Evolutionary conservation across 208 protist species (phyloP).

Genomic region (Spongospora subterranea): DNA sequence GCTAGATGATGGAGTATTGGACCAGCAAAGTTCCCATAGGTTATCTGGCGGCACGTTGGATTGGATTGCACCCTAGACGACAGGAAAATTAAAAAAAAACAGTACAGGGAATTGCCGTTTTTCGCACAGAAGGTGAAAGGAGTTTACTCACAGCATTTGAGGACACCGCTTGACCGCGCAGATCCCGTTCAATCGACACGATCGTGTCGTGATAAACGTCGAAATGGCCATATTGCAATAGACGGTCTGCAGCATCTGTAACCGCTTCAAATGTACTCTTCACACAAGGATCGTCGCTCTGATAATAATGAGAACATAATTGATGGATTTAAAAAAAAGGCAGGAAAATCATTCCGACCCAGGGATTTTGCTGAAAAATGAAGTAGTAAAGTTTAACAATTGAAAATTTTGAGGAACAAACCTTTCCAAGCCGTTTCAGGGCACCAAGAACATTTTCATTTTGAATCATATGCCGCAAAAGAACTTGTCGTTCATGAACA

Average conservation of each 20-base stretch:
- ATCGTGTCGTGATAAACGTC: constrained; percentile 53
- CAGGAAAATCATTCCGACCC: no score
- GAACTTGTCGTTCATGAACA: not conserved
- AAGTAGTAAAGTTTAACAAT: not conserved
- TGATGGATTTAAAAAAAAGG: not conserved
- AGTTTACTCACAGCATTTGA: no score
- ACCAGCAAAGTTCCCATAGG: not conserved
- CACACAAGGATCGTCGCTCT: no score
- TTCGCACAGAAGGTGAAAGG: no score
- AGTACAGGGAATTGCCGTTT: not conserved
- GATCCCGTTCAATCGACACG: constrained; percentile 11
- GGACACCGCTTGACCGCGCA: not conserved
- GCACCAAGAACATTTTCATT: constrained; percentile 18
- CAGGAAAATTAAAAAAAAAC: not conserved
- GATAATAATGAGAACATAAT: not conserved
- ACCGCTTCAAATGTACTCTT: constrained; percentile 16
- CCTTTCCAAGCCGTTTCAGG: constrained; percentile 18
- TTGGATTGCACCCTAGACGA: not conserved
- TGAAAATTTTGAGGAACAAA: not conserved
- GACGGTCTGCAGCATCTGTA: constrained; percentile 39
- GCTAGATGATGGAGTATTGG: not conserved
- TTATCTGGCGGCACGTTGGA: not conserved
- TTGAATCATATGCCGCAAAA: not conserved
- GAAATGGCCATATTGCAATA: constrained; percentile 36
- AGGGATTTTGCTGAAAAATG: no score